Evolutionary conservation across 805 yeast genomes (phyloP), one percentile per base, ranked within the genome.

Genomic region (Metschnikowia lunata): DNA sequence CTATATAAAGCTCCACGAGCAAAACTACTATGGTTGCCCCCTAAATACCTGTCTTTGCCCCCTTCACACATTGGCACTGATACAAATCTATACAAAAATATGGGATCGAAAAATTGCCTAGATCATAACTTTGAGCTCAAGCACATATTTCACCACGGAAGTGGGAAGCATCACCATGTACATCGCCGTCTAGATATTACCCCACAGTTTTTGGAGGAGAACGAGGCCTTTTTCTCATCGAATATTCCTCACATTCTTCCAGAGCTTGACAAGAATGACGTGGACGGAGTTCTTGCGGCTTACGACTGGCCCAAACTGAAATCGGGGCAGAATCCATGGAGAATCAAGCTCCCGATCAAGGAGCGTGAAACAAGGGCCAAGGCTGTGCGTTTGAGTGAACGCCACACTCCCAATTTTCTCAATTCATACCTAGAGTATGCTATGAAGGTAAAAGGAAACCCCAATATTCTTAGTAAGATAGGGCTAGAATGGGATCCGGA

Each of bases 341-440:
- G 63, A 2, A 60, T 66, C 4, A 38, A 52, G 34, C 58, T 74
- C 8, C 67, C 71, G 7, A 51, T 66, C 11, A 56, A 49, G 39
- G 44, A 54, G 18, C 36, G 60, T 7, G 30, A 43, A 3, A 32
- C 49, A 14, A 57, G 46, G 14, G 59, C 58, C 15, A 54, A 42
- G 27, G 60, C 54, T 8, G 50, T 42, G 12, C 54, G 74, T 35
- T 56, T 71, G 14, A 58, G 56, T 37, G 66, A 69, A 34, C 61
- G 74, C 28, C 71, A 69, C 53, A 58, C 61, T 36, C 90, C 90
- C 0, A 80, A 78, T 36, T 78, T 75, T 57, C 67, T 87, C 45
- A 89, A 85, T 56, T 73, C 83, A 2, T 85, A 83, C 58, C 60
- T 86, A 37, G 72, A 75, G 13, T 81, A 74, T 59, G 82, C 88